These are phyloP conservation scores for Aspergillus melleus DNA, from an alignment of 2,329 filamentous ascomycete genomes.

Conservation along the genomic window DNA sequence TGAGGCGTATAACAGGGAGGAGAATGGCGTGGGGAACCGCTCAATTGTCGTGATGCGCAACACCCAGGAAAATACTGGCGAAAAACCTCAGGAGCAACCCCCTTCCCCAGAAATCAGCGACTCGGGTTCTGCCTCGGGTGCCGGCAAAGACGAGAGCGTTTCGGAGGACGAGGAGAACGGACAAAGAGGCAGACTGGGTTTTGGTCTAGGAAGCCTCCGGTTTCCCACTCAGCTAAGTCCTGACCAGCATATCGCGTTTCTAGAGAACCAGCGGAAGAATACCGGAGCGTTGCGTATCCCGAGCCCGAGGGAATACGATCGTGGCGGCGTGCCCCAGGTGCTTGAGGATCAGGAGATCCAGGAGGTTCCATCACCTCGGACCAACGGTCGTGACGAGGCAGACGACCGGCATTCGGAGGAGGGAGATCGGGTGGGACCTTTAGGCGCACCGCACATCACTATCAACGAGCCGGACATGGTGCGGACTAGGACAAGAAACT, in stretches of 20 bases:
- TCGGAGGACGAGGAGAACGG: slow-evolving; percentile 15
- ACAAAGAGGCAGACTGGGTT: slow-evolving; percentile 6
- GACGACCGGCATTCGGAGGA: slow-evolving; percentile 13
- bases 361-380: slow-evolving; percentile 24
- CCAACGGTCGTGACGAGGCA: not conserved
- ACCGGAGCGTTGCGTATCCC: slow-evolving; percentile 82
- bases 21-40: slow-evolving; percentile 39
- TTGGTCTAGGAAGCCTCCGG: slow-evolving; percentile 49
- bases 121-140: slow-evolving; percentile 26
- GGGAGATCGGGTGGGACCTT: slow-evolving; percentile 24
- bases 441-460: slow-evolving; percentile 44
- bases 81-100: slow-evolving; percentile 18
- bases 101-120: slow-evolving; percentile 23
- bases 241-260: slow-evolving; percentile 82
- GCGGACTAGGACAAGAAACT: slow-evolving; percentile 34
- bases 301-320: slow-evolving; percentile 85
- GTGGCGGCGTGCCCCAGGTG: slow-evolving; percentile 69
- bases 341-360: slow-evolving; percentile 53
- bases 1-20: slow-evolving; percentile 31
- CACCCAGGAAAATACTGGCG: slow-evolving; percentile 27
- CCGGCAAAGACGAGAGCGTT: slow-evolving; percentile 20
- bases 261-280: slow-evolving; percentile 78
- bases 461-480: slow-evolving; percentile 48
- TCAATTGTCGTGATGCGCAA: slow-evolving; percentile 42
- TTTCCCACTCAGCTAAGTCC: slow-evolving; percentile 57